Evolutionary conservation across 2,329 filamentous ascomycete genomes (phyloP).

Genomic region (Aspergillus tanneri): DNA sequence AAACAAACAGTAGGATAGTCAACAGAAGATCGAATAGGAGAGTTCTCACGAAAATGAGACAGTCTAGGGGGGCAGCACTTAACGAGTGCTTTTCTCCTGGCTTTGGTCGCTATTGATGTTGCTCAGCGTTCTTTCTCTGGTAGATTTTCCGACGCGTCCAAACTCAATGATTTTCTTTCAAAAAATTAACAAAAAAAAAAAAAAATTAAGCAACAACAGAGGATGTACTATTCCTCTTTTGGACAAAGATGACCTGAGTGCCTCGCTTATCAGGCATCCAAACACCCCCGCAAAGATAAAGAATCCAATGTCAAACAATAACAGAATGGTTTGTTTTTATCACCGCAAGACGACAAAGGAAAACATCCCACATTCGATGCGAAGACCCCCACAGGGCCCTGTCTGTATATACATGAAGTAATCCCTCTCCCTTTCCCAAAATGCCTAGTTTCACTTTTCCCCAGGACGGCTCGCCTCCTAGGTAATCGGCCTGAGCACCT

Average conservation of each 20-base stretch:
- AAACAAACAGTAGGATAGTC: slow-evolving; percentile 4
- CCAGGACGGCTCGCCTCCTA: neutral
- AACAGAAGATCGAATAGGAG: slow-evolving; percentile 6
- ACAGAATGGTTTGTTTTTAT: too few species aligned
- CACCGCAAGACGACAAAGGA: too few species aligned
- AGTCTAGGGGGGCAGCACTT: neutral
- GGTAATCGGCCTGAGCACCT: neutral
- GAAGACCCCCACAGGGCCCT: too few species aligned
- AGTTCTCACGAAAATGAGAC: slow-evolving; percentile 5
- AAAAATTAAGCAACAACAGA: slow-evolving; percentile 8
- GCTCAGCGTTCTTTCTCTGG: slow-evolving; percentile 5
- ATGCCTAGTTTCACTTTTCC: neutral
- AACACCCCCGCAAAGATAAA: slow-evolving; percentile 3
- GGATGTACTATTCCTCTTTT: slow-evolving; percentile 13
- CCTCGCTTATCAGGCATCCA: slow-evolving; percentile 19
- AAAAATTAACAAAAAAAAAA: slow-evolving; percentile 14
- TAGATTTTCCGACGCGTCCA: slow-evolving; percentile 13
- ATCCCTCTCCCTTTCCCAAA: neutral
- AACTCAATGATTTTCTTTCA: too few species aligned
- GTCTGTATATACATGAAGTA: neutral
- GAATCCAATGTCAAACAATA: too few species aligned
- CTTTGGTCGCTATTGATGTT: neutral
- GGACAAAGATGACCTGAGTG: slow-evolving; percentile 8
- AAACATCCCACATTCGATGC: too few species aligned
- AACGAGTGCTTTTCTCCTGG: neutral